Evolutionary conservation across 169 alveolate species (phyloP), one percentile per base, ranked within the genome.

Genomic region (Babesia divergens): DNA sequence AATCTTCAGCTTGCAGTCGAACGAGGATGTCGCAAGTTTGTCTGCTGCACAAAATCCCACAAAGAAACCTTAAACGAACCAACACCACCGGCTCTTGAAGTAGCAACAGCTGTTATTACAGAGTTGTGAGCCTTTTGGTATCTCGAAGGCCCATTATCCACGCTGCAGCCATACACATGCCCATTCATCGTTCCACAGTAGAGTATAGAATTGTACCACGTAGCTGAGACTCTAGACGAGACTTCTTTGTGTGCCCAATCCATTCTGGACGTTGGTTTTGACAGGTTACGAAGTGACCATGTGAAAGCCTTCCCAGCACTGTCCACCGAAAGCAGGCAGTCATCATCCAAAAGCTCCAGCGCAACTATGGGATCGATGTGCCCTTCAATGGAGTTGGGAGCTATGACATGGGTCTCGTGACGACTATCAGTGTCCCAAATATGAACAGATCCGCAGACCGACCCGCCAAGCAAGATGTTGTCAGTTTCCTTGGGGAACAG

Each of bases 231-330:
- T 40, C 68, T 35, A n/a, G 47, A 37, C 26, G 68, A 0, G 0
- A 9, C 16, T 6, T 0, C 38, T 3, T 18, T 7, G 2, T 7
- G 22, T 7, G 3, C 53, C 68, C 68, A 58, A 11, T 37, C 53
- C 0, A 58, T 7, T 2, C 38, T 22, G n/a, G 68, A 35, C 0
- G 42, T 37, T 3, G 68, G 68, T 22, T 58, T 53, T 24, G 68
- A 35, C 31, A 58, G 40, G 31, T 58, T 58, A 37, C 68, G 54
- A 37, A 58, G 18, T 35, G 51, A 35, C 68, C 68, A 58, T n/a
- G 51, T 58, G 29, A 58, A 28, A 9, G 68, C 68, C 37, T 20
- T 35, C 9, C 68, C 68, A 5, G 68, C 13, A 24, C n/a, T 26
- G 37, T 58, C 68, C 3, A 40, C 68, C 1, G 68, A 58, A 5